A percentile compares a stretch with the other conserved stretches of the same genome.
Conservation (phyloP, 148 eudicot species). For the Spergularia bocconei region DNA sequence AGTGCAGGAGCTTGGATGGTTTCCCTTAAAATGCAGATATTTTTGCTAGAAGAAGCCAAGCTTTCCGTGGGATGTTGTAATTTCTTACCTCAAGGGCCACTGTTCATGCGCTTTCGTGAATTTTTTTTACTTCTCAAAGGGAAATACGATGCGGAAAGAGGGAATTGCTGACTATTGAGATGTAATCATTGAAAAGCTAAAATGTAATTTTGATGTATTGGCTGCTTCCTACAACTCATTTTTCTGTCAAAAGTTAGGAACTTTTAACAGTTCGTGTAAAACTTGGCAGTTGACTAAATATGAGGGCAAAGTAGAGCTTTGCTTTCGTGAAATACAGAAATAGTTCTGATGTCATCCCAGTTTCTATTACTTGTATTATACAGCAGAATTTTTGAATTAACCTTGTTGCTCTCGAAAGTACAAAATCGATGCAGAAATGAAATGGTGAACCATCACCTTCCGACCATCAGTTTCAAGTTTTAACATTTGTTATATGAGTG, state of each 20-base stretch:
- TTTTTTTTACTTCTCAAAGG: constrained; percentile 5
- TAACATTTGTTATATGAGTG: no score
- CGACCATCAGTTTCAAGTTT: no score
- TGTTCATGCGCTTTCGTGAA: constrained; percentile 5
- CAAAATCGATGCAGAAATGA: no score
- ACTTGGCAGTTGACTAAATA: neutral
- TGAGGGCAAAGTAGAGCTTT: constrained; percentile 12
- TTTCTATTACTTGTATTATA: no score
- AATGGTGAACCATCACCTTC: no score
- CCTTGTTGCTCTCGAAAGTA: no score
- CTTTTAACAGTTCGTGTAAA: constrained; percentile 14
- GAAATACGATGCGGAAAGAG: constrained; percentile 21
- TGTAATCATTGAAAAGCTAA: constrained; percentile 17
- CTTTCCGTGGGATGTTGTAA: constrained; percentile 10
- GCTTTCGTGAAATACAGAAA: neutral
- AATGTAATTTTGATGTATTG: constrained; percentile 17
- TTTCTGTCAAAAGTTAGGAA: neutral
- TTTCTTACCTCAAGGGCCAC: constrained; percentile 19
- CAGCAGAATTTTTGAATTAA: no score
- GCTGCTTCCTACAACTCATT: constrained; percentile 4
- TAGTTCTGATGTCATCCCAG: no score
- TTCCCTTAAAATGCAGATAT: constrained; percentile 8
- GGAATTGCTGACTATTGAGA: constrained; percentile 12
- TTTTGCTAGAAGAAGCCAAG: neutral
- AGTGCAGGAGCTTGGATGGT: neutral